Base-by-base conservation (phyloP, 2,329 filamentous ascomycete genomes). In the Fusarium praegraminearum region DNA sequence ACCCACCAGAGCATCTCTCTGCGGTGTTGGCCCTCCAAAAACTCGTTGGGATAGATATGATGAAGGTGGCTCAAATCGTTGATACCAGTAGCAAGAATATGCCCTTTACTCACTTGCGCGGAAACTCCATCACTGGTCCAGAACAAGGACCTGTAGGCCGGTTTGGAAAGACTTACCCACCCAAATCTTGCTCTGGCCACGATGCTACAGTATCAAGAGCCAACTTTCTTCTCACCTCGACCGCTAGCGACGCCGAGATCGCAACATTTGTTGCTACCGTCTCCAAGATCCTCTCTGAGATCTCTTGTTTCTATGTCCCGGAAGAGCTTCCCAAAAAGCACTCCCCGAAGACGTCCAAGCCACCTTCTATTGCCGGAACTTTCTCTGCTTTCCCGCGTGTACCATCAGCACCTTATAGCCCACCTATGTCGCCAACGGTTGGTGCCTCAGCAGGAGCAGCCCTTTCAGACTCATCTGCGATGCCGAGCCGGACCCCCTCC, bases 21-120 rank as follows among this genome's bases (percentile, higher is more conserved):
- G 88, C 87, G 5, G 80, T 90, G 3, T 73, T 89, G 7, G 86
- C 87, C 1, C 77, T 91, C 7, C 88, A 89, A 65, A 83, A 82
- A 53, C 80, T 90, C 7, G 80, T 89, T 7, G 88, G 89, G 4
- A 78, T 80, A 2, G 83, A 87, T 35, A 73, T 87, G 24, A 80
- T 90, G 77, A 89, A 87, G 73, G 82, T 90, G 8, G 87, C 86
- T 5, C 86, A 87, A 13, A 84, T 90, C 36, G 75, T 90, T 12
- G 80, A 85, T 62, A 75, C 83, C 12, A 79, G 80, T 18, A 79
- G 78, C 63, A 76, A 76, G 26, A 78, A 81, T 10, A 69, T 76
- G 7, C 79, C 79, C 1, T 82, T 83, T 59, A 81, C 76, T 3
- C 79, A 83, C 41, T 71, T 82, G n/a, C 77, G 80, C 6, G 80